Percentiles rank a stretch among this genome's conserved stretches.
phyloP scores from a whole-genome alignment of 257 asterid species.

The Solanum stenotomum region DNA sequence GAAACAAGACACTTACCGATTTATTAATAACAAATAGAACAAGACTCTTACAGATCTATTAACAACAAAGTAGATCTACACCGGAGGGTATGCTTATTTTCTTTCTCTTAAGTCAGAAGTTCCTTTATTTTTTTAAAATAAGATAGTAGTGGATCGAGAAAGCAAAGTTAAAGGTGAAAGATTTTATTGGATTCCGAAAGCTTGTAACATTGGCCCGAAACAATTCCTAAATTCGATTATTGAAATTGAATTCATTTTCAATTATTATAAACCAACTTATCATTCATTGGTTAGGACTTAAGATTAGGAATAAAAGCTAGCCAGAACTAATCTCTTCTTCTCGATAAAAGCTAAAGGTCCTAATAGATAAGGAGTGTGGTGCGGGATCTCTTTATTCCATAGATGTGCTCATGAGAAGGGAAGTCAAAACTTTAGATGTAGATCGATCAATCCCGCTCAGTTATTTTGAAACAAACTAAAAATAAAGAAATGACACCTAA shows the following conservation, averaged over 20 bases:
- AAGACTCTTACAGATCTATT: too few relatives aligned
- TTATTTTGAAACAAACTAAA: not conserved
- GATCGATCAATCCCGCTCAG: not conserved
- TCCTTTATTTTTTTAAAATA: too few relatives aligned
- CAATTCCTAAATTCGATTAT: not conserved
- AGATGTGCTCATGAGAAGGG: not conserved
- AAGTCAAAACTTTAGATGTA: not conserved
- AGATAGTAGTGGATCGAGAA: not conserved
- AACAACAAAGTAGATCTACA: not conserved
- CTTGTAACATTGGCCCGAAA: too few relatives aligned
- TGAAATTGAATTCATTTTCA: not conserved
- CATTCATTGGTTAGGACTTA: not conserved
- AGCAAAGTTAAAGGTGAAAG: not conserved
- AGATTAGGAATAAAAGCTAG: too few relatives aligned
- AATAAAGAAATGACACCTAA: not conserved
- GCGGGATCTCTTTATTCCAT: too few relatives aligned
- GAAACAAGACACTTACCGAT: not conserved
- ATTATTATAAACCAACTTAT: not conserved
- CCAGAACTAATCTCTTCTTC: too few relatives aligned
- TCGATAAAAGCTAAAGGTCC: not conserved
- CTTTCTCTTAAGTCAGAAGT: not conserved
- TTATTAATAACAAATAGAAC: not conserved
- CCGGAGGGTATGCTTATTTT: accelerated
- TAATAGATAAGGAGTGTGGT: too few relatives aligned
- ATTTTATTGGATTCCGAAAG: too few relatives aligned